Conservation (phyloP, 148 eudicot genomes). For the Nepenthes mirabilis region DNA sequence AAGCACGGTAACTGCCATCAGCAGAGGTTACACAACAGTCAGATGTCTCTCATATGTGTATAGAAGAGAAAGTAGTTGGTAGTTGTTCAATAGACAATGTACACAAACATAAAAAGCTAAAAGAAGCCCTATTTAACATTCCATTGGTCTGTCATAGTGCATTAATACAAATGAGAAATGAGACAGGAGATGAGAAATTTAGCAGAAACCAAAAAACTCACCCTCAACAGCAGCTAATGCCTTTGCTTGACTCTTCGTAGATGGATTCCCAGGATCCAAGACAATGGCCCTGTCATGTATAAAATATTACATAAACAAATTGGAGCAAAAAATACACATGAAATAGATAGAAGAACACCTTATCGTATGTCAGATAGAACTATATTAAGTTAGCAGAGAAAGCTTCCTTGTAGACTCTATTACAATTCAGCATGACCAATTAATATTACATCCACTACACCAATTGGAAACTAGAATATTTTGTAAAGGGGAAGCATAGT, state of each 20-base stretch:
- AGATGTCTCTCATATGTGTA: too few relatives aligned
- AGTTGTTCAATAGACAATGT: too few relatives aligned
- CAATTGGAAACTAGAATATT: too few relatives aligned
- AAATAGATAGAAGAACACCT: not conserved
- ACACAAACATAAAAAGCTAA: not conserved
- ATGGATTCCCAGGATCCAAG: conserved; percentile 63
- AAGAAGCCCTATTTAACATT: not conserved
- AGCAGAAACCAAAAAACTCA: conserved; percentile 20
- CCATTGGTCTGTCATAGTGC: not conserved
- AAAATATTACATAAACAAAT: conserved; percentile 1
- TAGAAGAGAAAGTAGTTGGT: too few relatives aligned
- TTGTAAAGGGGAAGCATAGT: too few relatives aligned
- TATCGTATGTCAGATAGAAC: not conserved
- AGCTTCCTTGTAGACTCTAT: not conserved
- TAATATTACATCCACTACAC: too few relatives aligned
- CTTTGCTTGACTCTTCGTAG: conserved; percentile 76
- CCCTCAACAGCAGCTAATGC: conserved; percentile 83
- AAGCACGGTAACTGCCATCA: too few relatives aligned
- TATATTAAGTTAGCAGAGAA: not conserved
- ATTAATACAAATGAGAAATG: not conserved
- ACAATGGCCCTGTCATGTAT: conserved; percentile 49
- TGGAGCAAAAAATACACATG: conserved; percentile 2
- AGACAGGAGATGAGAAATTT: not conserved
- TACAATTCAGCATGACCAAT: not conserved
- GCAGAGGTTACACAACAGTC: too few relatives aligned